Evolutionary conservation across 495 filamentous ascomycete species (phyloP).

Genomic region (Margaritispora aquatica): DNA sequence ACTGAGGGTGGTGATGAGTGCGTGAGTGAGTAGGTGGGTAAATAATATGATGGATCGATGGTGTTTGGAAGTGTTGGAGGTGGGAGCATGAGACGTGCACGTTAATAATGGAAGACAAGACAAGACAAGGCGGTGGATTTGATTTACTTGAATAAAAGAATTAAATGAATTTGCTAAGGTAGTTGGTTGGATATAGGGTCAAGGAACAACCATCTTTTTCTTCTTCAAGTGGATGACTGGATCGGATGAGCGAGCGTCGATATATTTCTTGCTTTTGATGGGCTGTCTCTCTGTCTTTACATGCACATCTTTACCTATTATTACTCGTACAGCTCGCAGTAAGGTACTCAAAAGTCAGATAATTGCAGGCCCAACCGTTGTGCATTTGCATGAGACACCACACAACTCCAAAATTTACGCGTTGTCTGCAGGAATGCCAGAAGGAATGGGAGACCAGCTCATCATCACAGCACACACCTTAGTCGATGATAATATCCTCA

Average conservation of each 20-base stretch:
- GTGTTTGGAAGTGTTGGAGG: constrained; percentile 18
- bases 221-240: not conserved
- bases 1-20: not conserved
- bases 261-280: not conserved
- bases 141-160: not conserved
- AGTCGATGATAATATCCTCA: not conserved
- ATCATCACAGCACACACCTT: not conserved
- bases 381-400: not conserved
- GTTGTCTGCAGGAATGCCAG: not conserved
- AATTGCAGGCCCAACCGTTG: not conserved
- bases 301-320: too few species aligned
- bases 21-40: too few species aligned
- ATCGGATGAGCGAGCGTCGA: not conserved
- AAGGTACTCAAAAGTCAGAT: too few species aligned
- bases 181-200: constrained; percentile 1
- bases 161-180: too few species aligned
- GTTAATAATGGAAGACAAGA: constrained; percentile 2
- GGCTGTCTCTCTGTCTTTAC: not conserved
- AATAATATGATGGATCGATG: not conserved
- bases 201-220: not conserved
- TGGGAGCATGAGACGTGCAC: constrained; percentile 6
- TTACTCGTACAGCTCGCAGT: too few species aligned
- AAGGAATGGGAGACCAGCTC: too few species aligned
- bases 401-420: not conserved
- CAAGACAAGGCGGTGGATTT: constrained; percentile 3